phyloP scores from a whole-genome alignment of 177 flowering plant genomes.

The Vitis hybrid region DNA sequence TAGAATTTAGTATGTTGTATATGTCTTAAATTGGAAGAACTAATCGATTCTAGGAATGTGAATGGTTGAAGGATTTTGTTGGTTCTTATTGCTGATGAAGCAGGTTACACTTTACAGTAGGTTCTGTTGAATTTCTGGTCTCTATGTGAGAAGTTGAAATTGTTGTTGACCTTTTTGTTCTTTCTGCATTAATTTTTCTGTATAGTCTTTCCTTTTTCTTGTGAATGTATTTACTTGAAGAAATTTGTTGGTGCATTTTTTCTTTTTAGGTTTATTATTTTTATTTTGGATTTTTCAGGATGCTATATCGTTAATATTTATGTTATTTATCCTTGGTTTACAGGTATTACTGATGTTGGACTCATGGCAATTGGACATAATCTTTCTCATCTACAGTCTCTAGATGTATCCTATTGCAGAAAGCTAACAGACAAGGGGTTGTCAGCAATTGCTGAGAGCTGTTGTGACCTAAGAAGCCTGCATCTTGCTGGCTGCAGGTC shows the following conservation, averaged over 20 bases:
- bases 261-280: too few relatives aligned
- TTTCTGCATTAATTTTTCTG: not conserved
- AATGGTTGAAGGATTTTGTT: not conserved
- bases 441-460: conserved; percentile 68
- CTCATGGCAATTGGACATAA: conserved; percentile 57
- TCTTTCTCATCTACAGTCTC: conserved; percentile 59
- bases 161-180: not conserved
- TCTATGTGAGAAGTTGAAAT: not conserved
- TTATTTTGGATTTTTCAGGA: too few relatives aligned
- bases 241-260: too few relatives aligned
- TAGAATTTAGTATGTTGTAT: not conserved
- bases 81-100: not conserved
- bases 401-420: conserved; percentile 82
- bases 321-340: conserved; percentile 5
- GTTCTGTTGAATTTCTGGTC: not conserved
- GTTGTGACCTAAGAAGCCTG: conserved; percentile 55
- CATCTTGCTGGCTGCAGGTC: conserved; percentile 72
- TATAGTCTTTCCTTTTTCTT: not conserved
- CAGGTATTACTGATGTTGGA: conserved; percentile 87
- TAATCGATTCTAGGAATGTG: not conserved
- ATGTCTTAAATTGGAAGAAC: not conserved
- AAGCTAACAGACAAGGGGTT: conserved; percentile 87
- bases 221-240: not conserved
- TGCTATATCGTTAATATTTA: too few relatives aligned
- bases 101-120: not conserved